phyloP scores from a whole-genome alignment of 2,329 filamentous ascomycete genomes.

The Sporothrix humicola region DNA sequence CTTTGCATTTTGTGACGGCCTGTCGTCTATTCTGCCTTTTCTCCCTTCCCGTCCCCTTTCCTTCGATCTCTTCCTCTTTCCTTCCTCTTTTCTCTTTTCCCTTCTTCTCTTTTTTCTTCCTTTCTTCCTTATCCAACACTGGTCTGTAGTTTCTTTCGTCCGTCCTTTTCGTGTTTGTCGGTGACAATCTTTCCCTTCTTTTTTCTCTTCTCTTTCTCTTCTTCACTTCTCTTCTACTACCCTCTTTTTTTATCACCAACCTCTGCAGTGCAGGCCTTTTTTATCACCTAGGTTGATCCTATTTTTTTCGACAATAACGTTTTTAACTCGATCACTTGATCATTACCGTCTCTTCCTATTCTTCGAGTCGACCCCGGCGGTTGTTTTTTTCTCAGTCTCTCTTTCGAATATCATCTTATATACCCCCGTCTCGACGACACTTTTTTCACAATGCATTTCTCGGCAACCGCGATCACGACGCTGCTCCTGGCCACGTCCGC shows the following conservation, averaged over 20 bases:
- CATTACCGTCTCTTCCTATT: background rate
- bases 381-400: constrained; percentile 11
- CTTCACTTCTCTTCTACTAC: constrained; percentile 18
- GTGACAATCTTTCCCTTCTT: constrained; percentile 30
- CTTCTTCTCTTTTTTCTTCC: constrained; percentile 20
- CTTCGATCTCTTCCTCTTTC: constrained; percentile 25
- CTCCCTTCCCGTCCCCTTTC: background rate
- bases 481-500: constrained; percentile 36
- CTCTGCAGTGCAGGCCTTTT: constrained; percentile 35
- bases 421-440: background rate
- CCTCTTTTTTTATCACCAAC: constrained; percentile 15
- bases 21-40: constrained; percentile 27
- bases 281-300: constrained; percentile 33
- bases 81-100: constrained; percentile 25
- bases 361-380: constrained; percentile 23
- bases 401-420: constrained; percentile 2
- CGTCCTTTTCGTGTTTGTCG: constrained; percentile 17
- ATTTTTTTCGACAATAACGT: background rate
- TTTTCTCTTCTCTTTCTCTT: constrained; percentile 26
- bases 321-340: constrained; percentile 25
- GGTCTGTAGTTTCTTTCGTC: constrained; percentile 6
- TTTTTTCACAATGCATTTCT: constrained; percentile 39
- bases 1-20: constrained; percentile 10
- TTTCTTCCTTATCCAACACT: constrained; percentile 28
- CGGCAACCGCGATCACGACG: constrained; percentile 35